Percentiles rank a stretch among this genome's conserved stretches.
phyloP scores from a whole-genome alignment of 345 rosid genomes.

The Dipteronia dyeriana region DNA sequence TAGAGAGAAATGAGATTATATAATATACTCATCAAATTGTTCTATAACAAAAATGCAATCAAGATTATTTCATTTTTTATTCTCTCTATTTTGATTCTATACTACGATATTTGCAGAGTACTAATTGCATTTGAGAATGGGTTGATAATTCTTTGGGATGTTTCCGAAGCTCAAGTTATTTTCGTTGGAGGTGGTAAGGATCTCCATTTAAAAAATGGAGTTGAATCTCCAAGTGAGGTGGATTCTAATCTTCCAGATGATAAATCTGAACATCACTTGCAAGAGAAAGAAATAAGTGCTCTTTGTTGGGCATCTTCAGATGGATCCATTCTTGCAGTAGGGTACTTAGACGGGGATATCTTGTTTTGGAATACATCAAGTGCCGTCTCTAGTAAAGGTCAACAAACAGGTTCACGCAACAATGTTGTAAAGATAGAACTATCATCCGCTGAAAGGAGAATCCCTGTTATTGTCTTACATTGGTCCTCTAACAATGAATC shows the following conservation, averaged over 20 bases:
- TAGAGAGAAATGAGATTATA: slow-evolving; percentile 4
- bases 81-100: neutral
- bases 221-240: slow-evolving; percentile 23
- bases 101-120: slow-evolving; percentile 46
- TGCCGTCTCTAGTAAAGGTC: slow-evolving; percentile 32
- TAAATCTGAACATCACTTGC: slow-evolving; percentile 27
- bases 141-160: slow-evolving; percentile 68
- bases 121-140: slow-evolving; percentile 67
- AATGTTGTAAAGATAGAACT: slow-evolving; percentile 59
- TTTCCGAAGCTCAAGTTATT: slow-evolving; percentile 44
- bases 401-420: slow-evolving; percentile 35
- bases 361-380: slow-evolving; percentile 62
- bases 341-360: slow-evolving; percentile 73
- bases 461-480: slow-evolving; percentile 67
- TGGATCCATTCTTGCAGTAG: slow-evolving; percentile 70
- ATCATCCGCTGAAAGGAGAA: slow-evolving; percentile 61
- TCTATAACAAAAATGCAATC: neutral
- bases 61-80: neutral
- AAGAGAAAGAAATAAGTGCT: slow-evolving; percentile 68
- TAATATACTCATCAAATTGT: slow-evolving; percentile 3
- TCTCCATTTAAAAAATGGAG: slow-evolving; percentile 55
- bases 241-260: slow-evolving; percentile 29
- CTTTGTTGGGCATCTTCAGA: slow-evolving; percentile 73
- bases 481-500: slow-evolving; percentile 54
- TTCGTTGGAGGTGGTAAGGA: slow-evolving; percentile 66